Evolutionary conservation across 768 basidiomycete species (phyloP).

Genomic region (Lactarius hengduanensis): DNA sequence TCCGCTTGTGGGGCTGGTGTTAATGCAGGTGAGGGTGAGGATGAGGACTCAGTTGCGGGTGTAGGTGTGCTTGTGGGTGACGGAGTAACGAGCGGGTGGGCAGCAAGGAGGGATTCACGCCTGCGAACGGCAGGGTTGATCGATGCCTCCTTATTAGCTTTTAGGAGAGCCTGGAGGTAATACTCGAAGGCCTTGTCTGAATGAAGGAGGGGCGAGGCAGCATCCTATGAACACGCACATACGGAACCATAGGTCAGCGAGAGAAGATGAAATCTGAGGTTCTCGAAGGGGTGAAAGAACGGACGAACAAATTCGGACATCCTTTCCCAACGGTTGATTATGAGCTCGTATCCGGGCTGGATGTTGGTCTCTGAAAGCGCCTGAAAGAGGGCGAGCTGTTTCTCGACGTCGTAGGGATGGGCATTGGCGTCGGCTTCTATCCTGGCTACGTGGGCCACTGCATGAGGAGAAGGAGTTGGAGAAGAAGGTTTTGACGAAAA

Average conservation of each 20-base stretch:
- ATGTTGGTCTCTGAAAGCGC: slow-evolving; percentile 65
- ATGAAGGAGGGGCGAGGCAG: slow-evolving; percentile 63
- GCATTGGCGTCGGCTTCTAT: slow-evolving; percentile 79
- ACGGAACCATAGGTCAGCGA: slow-evolving; percentile 21
- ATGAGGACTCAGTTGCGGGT: background rate
- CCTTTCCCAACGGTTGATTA: slow-evolving; percentile 80
- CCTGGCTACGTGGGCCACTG: slow-evolving; percentile 67
- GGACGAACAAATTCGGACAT: slow-evolving; percentile 77
- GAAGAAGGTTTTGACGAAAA: slow-evolving; percentile 19
- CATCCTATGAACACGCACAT: slow-evolving; percentile 46
- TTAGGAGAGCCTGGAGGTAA: slow-evolving; percentile 69
- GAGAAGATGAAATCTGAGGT: background rate
- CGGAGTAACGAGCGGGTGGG: slow-evolving; percentile 21
- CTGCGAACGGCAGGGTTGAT: slow-evolving; percentile 65
- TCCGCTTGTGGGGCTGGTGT: slow-evolving; percentile 2
- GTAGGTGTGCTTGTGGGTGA: slow-evolving; percentile 2
- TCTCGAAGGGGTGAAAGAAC: background rate
- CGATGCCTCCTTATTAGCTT: slow-evolving; percentile 53
- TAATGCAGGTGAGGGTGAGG: background rate
- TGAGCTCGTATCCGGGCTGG: slow-evolving; percentile 65
- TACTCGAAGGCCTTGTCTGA: slow-evolving; percentile 72
- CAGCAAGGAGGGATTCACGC: slow-evolving; percentile 60
- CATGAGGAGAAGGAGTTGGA: slow-evolving; percentile 52
- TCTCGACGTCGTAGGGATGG: slow-evolving; percentile 62
- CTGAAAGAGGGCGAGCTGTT: slow-evolving; percentile 67